These are phyloP conservation scores for Pyrenopolyporus hunteri DNA, from an alignment of 495 filamentous ascomycete species.

Conservation along the genomic window DNA sequence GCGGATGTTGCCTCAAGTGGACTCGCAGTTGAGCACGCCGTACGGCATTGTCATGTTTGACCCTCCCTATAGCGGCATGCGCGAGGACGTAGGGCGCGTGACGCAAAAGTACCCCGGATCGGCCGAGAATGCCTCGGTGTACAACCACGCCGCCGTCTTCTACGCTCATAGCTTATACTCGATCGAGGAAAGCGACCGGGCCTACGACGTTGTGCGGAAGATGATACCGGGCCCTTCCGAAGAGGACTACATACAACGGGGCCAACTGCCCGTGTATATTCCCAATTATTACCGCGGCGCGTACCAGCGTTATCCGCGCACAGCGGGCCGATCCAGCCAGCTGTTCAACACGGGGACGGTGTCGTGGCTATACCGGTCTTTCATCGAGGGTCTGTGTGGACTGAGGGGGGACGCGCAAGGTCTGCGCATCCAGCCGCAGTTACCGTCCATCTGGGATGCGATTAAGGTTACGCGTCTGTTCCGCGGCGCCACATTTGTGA, in stretches of 20 bases:
- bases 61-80: slow-evolving; percentile 59
- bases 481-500: slow-evolving; percentile 56
- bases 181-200: slow-evolving; percentile 55
- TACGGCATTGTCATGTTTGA: slow-evolving; percentile 62
- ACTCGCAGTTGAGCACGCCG: slow-evolving; percentile 57
- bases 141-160: slow-evolving; percentile 62
- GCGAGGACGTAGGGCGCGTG: slow-evolving; percentile 64
- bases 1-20: slow-evolving; percentile 56
- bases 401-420: slow-evolving; percentile 56
- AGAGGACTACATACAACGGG: slow-evolving; percentile 58
- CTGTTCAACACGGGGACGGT: slow-evolving; percentile 65
- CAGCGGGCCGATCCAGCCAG: slow-evolving; percentile 60
- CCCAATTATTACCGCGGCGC: slow-evolving; percentile 65
- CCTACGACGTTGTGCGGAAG: slow-evolving; percentile 56
- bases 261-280: slow-evolving; percentile 62
- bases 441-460: slow-evolving; percentile 55
- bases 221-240: slow-evolving; percentile 59
- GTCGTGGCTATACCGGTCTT: slow-evolving; percentile 60
- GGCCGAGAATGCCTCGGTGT: slow-evolving; percentile 63
- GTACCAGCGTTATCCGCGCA: slow-evolving; percentile 56
- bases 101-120: slow-evolving; percentile 63
- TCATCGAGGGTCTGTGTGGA: slow-evolving; percentile 61
- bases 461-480: slow-evolving; percentile 57
- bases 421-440: slow-evolving; percentile 53
- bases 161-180: slow-evolving; percentile 59